phyloP scores from a whole-genome alignment of 805 yeast genomes.

The Priceomyces haplophilus region DNA sequence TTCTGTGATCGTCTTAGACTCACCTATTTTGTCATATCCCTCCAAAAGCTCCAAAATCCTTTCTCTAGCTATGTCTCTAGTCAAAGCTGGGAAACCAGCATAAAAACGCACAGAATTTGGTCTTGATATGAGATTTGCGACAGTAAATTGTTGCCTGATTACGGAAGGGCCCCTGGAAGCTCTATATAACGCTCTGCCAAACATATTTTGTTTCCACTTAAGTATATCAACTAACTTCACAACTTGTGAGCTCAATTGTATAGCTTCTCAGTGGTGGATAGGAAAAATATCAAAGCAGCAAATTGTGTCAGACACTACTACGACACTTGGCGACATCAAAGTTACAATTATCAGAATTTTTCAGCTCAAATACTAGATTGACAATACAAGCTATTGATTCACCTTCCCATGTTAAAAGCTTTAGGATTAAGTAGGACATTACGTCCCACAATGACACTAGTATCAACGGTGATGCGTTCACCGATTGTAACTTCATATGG shows the following conservation, averaged over 20 bases:
- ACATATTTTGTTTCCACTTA: conserved; percentile 18
- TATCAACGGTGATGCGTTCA: not conserved
- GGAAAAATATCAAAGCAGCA: conserved; percentile 2
- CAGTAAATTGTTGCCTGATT: conserved; percentile 14
- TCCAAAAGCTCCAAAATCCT: conserved; percentile 63
- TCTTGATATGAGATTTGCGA: conserved; percentile 6
- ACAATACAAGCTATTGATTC: no score
- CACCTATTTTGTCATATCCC: conserved; percentile 56
- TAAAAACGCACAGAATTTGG: conserved; percentile 32
- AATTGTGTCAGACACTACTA: not conserved
- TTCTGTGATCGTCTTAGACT: conserved; percentile 36
- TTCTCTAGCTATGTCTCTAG: conserved; percentile 59
- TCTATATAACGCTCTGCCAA: conserved; percentile 28
- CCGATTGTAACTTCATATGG: conserved; percentile 8
- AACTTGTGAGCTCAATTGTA: not conserved
- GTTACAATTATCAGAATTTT: not conserved
- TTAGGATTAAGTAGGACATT: not conserved
- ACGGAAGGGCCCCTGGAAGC: conserved; percentile 22
- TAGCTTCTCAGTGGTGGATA: conserved; percentile 5
- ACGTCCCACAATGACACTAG: not conserved
- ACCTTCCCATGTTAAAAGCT: conserved; percentile 1
- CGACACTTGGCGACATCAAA: conserved; percentile 2
- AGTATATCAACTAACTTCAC: not conserved
- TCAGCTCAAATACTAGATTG: not conserved
- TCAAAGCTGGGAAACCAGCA: conserved; percentile 58